Evolutionary conservation across 2,329 filamentous ascomycete species (phyloP), one percentile per base, ranked within the genome.

Genomic region (Sporothrix globosa): DNA sequence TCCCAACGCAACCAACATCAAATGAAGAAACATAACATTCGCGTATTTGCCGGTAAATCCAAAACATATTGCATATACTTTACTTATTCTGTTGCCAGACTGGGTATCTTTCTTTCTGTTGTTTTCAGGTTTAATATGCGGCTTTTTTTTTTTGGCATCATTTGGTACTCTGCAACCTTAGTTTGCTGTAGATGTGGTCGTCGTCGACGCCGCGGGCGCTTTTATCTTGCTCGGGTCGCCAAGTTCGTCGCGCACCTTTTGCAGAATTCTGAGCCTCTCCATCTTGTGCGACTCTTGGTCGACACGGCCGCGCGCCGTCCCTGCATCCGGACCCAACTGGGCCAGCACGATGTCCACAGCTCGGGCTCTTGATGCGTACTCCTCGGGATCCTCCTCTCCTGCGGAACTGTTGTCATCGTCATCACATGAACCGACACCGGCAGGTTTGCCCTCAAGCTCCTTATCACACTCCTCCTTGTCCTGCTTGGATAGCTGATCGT

Each of bases 401-500:
- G 52, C 65, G n/a, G 44, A 17, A n/a, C 14, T 27, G 9, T 56
- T 50, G 13, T 19, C 39, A 6, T 24, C 65, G n/a, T 14, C 52
- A 9, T 56, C 24, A n/a, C 41, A 13, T 13, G 41, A 4, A 17
- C 41, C 41, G 14, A 44, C 2, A 9, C 0, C 41, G 14, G 41
- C 41, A 44, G 6, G 11, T 44, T 44, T 14, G 41, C 41, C 2
- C 41, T 44, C 41, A 17, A 3, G 41, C 54, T 52, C 39, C 10
- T 54, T 34, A 13, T 44, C 11, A 17, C 41, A 5, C 54, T 27
- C 41, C 17, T 54, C 34, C 46, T 54, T 21, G 27, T 34, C 19
- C 53, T 41, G 44, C 46, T 56, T 24, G 5, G 56, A 21, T 63
- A 72, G 58, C 63, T 70, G 53, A 24, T 63, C 30, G 44, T 60